A percentile compares a stretch with the other conserved stretches of the same genome.
Conservation (phyloP, 495 filamentous ascomycete species). For the Articulospora tetracladia region DNA sequence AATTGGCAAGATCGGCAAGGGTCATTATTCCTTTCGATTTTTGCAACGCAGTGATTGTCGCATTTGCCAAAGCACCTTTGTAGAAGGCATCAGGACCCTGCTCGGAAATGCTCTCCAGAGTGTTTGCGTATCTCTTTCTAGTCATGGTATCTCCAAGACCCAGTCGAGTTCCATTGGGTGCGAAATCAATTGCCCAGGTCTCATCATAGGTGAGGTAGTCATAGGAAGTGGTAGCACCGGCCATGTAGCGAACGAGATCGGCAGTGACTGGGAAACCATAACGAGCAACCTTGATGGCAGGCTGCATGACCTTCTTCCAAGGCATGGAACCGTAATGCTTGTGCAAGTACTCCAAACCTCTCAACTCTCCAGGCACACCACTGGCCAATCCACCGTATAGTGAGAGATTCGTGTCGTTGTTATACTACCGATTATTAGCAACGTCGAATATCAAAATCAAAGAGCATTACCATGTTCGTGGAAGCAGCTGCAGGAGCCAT, state of each 20-base stretch:
- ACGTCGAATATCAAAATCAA: slow-evolving; percentile 29
- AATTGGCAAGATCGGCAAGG: slow-evolving; percentile 67
- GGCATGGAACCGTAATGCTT: slow-evolving; percentile 64
- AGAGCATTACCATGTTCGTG: slow-evolving; percentile 67
- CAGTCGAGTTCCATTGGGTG: slow-evolving; percentile 64
- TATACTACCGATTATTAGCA: not conserved
- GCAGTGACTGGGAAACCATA: slow-evolving; percentile 63
- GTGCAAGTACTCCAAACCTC: slow-evolving; percentile 75
- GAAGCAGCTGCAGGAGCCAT: slow-evolving; percentile 74
- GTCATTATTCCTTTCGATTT: slow-evolving; percentile 77
- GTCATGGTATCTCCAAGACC: slow-evolving; percentile 74
- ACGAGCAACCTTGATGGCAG: slow-evolving; percentile 67
- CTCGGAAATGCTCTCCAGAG: slow-evolving; percentile 67
- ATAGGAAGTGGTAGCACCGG: slow-evolving; percentile 23
- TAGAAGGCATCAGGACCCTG: slow-evolving; percentile 75
- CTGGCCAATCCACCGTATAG: slow-evolving; percentile 64
- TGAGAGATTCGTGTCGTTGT: slow-evolving; percentile 22
- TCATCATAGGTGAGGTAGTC: slow-evolving; percentile 72
- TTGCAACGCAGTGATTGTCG: slow-evolving; percentile 64
- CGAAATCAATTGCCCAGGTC: slow-evolving; percentile 83
- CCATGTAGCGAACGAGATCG: slow-evolving; percentile 71
- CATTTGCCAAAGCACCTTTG: slow-evolving; percentile 55
- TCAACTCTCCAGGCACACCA: slow-evolving; percentile 79
- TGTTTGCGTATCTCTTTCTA: slow-evolving; percentile 70
- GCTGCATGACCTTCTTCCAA: slow-evolving; percentile 64